A percentile compares a stretch with the other conserved stretches of the same genome.
Evolutionary conservation across 1,284 basidiomycete species (phyloP).

Genomic region (Lignosus rhinocerotis): DNA sequence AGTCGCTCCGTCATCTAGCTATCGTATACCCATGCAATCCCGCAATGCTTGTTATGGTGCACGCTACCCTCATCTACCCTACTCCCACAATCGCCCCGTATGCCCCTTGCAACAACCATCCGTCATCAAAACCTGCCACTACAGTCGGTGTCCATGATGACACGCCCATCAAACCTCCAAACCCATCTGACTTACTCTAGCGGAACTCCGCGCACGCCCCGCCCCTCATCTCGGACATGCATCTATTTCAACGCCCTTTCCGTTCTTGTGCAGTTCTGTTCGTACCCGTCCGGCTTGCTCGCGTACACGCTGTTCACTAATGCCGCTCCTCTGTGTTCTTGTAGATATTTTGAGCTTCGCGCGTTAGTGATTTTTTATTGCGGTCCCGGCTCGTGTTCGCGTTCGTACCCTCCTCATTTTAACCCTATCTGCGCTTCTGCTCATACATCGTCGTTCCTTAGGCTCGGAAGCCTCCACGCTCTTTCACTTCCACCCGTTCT

Average conservation of each 20-base stretch:
- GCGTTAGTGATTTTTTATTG: background rate
- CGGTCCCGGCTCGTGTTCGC: conserved; percentile 4
- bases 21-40: conserved; percentile 28
- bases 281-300: background rate
- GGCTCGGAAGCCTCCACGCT: conserved; percentile 6
- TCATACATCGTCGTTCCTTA: background rate
- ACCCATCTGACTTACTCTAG: background rate
- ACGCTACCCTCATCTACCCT: conserved; percentile 16
- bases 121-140: conserved; percentile 3
- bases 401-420: background rate
- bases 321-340: background rate
- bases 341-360: background rate
- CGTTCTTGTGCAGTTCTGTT: background rate
- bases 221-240: conserved; percentile 7
- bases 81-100: conserved; percentile 2
- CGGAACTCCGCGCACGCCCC: background rate
- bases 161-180: background rate
- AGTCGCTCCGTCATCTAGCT: conserved; percentile 22
- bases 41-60: conserved; percentile 24
- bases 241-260: background rate
- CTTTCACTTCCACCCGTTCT: background rate
- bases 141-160: conserved; percentile 8
- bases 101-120: background rate
- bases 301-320: background rate
- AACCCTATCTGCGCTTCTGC: background rate